These are phyloP conservation scores for Pleurotus ostreatus DNA, from an alignment of 768 basidiomycete species.

Conservation along the genomic window DNA sequence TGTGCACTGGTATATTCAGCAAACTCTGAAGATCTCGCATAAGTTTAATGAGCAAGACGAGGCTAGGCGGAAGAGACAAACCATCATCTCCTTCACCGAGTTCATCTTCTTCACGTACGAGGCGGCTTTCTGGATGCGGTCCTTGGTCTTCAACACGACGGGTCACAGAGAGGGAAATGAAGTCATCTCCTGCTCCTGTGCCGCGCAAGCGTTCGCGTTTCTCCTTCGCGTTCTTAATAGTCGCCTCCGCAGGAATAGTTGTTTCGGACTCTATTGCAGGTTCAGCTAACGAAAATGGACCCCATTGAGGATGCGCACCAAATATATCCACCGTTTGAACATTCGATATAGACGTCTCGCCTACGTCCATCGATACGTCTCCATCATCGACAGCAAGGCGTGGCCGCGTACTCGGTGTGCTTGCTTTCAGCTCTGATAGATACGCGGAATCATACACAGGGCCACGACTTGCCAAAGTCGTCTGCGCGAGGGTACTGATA, in stretches of 20 bases:
- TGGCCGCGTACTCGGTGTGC: slow-evolving; percentile 57
- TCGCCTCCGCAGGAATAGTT: slow-evolving; percentile 65
- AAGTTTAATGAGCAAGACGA: background rate
- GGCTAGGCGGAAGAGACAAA: slow-evolving; percentile 26
- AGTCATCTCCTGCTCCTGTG: slow-evolving; percentile 55
- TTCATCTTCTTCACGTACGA: slow-evolving; percentile 85
- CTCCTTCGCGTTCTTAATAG: slow-evolving; percentile 70
- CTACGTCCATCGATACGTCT: slow-evolving; percentile 47
- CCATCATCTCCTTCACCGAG: slow-evolving; percentile 87
- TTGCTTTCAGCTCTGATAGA: slow-evolving; percentile 76
- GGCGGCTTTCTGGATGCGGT: slow-evolving; percentile 81
- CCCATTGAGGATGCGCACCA: slow-evolving; percentile 20
- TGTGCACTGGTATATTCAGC: slow-evolving; percentile 87
- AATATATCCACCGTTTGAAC: slow-evolving; percentile 24
- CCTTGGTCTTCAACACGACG: slow-evolving; percentile 51
- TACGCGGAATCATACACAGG: slow-evolving; percentile 72
- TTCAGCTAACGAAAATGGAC: slow-evolving; percentile 3
- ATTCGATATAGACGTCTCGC: slow-evolving; percentile 31
- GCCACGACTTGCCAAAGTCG: slow-evolving; percentile 34
- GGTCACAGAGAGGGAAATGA: slow-evolving; percentile 71
- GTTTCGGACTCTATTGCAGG: slow-evolving; percentile 32
- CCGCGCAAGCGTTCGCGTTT: slow-evolving; percentile 66
- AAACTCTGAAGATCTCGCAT: slow-evolving; percentile 49
- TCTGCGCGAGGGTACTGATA: slow-evolving; percentile 1
- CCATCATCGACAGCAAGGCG: slow-evolving; percentile 31